Evolutionary conservation across 1,284 basidiomycete genomes (phyloP).

Genomic region (Phlebopus sp.): DNA sequence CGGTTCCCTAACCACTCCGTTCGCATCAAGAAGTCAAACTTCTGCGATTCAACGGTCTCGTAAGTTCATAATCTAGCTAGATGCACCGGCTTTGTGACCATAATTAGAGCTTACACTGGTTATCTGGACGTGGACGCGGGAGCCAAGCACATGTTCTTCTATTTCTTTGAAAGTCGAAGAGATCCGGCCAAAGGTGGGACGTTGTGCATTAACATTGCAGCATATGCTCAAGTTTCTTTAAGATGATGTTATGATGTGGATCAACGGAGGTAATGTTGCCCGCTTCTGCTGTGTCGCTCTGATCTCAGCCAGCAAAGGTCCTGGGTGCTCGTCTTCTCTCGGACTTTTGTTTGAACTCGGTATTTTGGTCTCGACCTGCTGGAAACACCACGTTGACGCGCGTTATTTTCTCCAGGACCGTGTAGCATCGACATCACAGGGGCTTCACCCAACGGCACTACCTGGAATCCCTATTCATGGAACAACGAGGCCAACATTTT

Average conservation of each 20-base stretch:
- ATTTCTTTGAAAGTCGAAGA: constrained; percentile 78
- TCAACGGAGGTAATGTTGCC: constrained; percentile 53
- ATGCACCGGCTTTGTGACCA: constrained; percentile 11
- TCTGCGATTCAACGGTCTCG: constrained; percentile 62
- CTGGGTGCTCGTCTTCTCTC: constrained; percentile 61
- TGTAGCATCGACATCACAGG: constrained; percentile 54
- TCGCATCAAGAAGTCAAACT: constrained; percentile 58
- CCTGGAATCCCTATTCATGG: constrained; percentile 68
- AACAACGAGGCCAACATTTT: constrained; percentile 68
- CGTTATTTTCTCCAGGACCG: constrained; percentile 40
- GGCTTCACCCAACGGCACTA: constrained; percentile 46
- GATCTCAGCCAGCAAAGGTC: constrained; percentile 37
- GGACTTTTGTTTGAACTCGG: constrained; percentile 71
- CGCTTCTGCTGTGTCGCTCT: constrained; percentile 19
- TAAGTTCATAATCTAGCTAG: constrained; percentile 37
- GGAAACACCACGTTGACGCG: constrained; percentile 1
- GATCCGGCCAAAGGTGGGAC: constrained; percentile 52
- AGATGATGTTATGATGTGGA: constrained; percentile 74
- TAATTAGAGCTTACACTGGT: constrained; percentile 52
- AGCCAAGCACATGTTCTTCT: constrained; percentile 75
- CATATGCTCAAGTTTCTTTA: not conserved
- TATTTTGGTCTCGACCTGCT: constrained; percentile 18
- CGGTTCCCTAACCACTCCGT: constrained; percentile 50
- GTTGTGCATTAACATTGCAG: not conserved
- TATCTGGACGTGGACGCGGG: constrained; percentile 57